These are phyloP conservation scores for Tetratostichococcus sp. DNA, from an alignment of 139 green algal species.

Conservation along the genomic window DNA sequence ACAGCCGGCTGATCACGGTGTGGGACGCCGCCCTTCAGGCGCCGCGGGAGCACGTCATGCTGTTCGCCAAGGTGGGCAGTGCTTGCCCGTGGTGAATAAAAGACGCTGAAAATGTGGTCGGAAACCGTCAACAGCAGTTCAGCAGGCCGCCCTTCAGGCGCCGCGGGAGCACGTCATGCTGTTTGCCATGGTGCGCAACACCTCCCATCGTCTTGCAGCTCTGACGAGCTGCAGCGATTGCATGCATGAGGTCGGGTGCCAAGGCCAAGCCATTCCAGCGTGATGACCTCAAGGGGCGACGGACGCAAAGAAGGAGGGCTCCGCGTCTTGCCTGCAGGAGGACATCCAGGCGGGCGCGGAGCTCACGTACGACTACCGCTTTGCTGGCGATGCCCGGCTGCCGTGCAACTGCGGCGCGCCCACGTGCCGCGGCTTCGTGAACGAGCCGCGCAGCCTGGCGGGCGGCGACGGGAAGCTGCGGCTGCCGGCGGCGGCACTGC, in stretches of 20 bases:
- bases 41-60: slow-evolving; percentile 60
- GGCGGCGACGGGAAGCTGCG: neutral
- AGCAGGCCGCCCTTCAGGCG: neutral
- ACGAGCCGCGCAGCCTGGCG: slow-evolving; percentile 20
- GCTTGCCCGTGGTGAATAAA: neutral
- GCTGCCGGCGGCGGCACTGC: neutral
- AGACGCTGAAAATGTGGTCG: too few species aligned
- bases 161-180: slow-evolving; percentile 67
- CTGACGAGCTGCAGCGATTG: too few species aligned
- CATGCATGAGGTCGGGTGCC: too few species aligned
- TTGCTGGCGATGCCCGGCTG: slow-evolving; percentile 48
- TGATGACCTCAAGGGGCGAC: too few species aligned
- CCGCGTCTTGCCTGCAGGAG: too few species aligned
- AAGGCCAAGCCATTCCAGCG: too few species aligned
- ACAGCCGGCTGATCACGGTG: slow-evolving; percentile 56
- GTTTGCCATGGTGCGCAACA: slow-evolving; percentile 36
- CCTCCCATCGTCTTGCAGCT: neutral
- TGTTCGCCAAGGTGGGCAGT: slow-evolving; percentile 44
- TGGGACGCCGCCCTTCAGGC: slow-evolving; percentile 8
- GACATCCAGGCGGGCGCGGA: slow-evolving; percentile 41
- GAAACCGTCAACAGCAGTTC: neutral
- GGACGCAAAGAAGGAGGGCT: too few species aligned
- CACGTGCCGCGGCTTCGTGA: slow-evolving; percentile 63
- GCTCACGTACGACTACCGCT: slow-evolving; percentile 61
- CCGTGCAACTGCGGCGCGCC: slow-evolving; percentile 71